Conservation (phyloP, 2,329 filamentous ascomycete species). For the Aureobasidium vineae region DNA sequence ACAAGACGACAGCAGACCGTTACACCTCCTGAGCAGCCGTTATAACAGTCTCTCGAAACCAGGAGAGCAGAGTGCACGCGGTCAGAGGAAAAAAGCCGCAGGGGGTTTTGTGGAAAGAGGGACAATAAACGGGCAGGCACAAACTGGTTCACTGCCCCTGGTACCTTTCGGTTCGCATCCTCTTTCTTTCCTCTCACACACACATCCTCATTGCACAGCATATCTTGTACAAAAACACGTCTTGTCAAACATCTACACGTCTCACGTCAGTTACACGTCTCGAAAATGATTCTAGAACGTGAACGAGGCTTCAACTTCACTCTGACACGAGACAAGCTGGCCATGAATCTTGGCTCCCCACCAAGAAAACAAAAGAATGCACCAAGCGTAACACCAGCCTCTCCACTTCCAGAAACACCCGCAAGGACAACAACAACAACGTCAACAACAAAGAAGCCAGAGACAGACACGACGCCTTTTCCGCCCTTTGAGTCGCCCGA, state of each 20-base stretch:
- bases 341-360: slow-evolving; percentile 21
- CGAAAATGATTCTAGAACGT: slow-evolving; percentile 16
- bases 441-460: neutral
- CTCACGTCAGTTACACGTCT: slow-evolving; percentile 3
- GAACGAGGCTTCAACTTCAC: slow-evolving; percentile 22
- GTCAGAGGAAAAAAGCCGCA: neutral
- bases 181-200: neutral
- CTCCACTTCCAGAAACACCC: neutral
- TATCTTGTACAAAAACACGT: slow-evolving; percentile 19
- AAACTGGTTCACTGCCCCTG: slow-evolving; percentile 9
- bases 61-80: neutral
- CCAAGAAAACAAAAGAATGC: slow-evolving; percentile 16
- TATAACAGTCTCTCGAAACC: slow-evolving; percentile 1
- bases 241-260: neutral
- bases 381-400: slow-evolving; percentile 5
- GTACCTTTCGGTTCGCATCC: slow-evolving; percentile 16
- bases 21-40: slow-evolving; percentile 6
- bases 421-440: neutral
- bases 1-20: neutral
- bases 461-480: neutral
- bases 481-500: neutral
- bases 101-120: neutral
- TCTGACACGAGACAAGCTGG: slow-evolving; percentile 18
- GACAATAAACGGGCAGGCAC: slow-evolving; percentile 20
- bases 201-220: slow-evolving; percentile 3